Evolutionary conservation across 257 asterid genomes (phyloP).

Genomic region (Schizonepeta tenuifolia): DNA sequence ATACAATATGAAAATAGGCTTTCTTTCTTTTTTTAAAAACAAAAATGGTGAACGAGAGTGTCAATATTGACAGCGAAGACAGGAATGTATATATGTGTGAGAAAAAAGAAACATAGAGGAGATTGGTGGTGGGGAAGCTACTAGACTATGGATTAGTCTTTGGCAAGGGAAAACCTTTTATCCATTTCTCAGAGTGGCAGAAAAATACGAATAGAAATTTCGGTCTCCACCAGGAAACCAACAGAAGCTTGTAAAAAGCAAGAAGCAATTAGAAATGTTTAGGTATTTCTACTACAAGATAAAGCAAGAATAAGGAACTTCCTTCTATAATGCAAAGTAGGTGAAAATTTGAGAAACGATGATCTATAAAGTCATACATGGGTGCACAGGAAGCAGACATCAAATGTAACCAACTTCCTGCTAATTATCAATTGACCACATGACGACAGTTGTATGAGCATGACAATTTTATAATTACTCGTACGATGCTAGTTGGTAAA

Average conservation of each 20-base stretch:
- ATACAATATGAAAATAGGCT: background rate
- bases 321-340: background rate
- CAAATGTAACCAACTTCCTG: slow-evolving; percentile 23
- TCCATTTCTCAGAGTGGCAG: background rate
- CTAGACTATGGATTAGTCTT: background rate
- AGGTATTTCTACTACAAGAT: background rate
- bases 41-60: background rate
- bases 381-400: background rate
- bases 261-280: background rate
- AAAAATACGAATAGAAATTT: background rate
- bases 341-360: slow-evolving; percentile 1
- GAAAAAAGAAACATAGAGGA: background rate
- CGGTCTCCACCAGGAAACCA: slow-evolving; percentile 14
- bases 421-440: background rate
- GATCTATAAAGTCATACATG: background rate
- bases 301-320: slow-evolving; percentile 11
- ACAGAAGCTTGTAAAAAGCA: background rate
- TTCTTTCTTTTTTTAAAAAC: slow-evolving; percentile 9
- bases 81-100: background rate
- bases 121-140: background rate
- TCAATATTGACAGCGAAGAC: background rate
- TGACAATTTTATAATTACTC: background rate
- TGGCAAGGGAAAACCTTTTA: background rate
- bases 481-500: background rate
- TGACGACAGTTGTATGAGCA: background rate